Evolutionary conservation across 768 basidiomycete species (phyloP).

Genomic region (Fomitopsis pulvina): DNA sequence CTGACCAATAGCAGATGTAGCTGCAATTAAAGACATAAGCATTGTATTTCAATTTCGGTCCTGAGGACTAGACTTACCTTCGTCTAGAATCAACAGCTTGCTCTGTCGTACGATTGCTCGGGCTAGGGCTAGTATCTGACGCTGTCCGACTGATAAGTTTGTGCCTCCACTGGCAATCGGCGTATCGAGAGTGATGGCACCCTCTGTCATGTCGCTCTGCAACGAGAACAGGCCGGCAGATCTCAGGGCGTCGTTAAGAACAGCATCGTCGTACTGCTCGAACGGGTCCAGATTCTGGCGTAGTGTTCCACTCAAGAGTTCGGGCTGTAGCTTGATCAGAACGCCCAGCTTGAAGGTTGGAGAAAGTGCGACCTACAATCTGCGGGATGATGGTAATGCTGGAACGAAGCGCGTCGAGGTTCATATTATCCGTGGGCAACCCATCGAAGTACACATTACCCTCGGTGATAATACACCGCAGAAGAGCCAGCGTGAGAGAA

Average conservation of each 20-base stretch:
- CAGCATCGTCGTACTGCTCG: slow-evolving; percentile 44
- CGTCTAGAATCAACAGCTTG: slow-evolving; percentile 47
- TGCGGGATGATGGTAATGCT: slow-evolving; percentile 41
- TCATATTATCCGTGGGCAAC: slow-evolving; percentile 30
- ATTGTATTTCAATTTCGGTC: slow-evolving; percentile 34
- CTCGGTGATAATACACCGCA: slow-evolving; percentile 42
- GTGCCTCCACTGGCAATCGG: slow-evolving; percentile 36
- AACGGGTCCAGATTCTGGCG: slow-evolving; percentile 58
- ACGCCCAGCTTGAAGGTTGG: background rate
- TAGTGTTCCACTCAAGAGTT: slow-evolving; percentile 48
- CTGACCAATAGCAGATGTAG: slow-evolving; percentile 9
- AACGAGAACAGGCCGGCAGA: slow-evolving; percentile 39
- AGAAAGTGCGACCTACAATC: slow-evolving; percentile 22
- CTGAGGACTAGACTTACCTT: slow-evolving; percentile 42
- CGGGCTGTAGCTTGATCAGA: slow-evolving; percentile 28
- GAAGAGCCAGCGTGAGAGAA: slow-evolving; percentile 45
- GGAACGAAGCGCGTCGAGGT: slow-evolving; percentile 38
- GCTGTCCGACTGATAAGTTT: slow-evolving; percentile 50
- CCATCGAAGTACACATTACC: slow-evolving; percentile 43
- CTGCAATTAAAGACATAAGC: slow-evolving; percentile 22
- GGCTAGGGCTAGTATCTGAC: slow-evolving; percentile 55
- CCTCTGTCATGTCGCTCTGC: slow-evolving; percentile 29
- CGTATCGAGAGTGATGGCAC: slow-evolving; percentile 38
- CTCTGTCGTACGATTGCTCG: slow-evolving; percentile 50
- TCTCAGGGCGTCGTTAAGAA: slow-evolving; percentile 41